phyloP scores from a whole-genome alignment of 2,329 filamentous ascomycete genomes.

The Sclerotinia trifoliorum region DNA sequence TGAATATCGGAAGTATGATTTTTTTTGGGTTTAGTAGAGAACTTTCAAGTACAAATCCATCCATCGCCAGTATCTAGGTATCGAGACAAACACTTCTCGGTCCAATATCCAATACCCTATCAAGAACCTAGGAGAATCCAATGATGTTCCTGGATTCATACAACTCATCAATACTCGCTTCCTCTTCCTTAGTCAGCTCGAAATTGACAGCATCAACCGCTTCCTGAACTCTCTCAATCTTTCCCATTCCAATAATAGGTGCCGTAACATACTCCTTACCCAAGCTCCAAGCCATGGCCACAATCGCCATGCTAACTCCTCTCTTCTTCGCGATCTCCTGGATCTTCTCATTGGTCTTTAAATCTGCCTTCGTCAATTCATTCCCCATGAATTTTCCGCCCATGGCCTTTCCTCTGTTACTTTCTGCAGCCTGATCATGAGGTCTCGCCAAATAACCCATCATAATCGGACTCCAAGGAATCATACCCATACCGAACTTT shows the following conservation, averaged over 20 bases:
- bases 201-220: constrained; percentile 46
- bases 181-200: constrained; percentile 52
- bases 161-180: constrained; percentile 52
- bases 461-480: constrained; percentile 43
- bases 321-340: constrained; percentile 51
- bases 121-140: not conserved
- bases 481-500: constrained; percentile 40
- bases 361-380: constrained; percentile 31
- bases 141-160: constrained; percentile 40
- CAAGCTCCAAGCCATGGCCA: constrained; percentile 58
- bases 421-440: constrained; percentile 26
- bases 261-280: constrained; percentile 39
- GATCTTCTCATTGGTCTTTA: constrained; percentile 31
- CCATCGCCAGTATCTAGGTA: not conserved
- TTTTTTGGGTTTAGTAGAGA: too few relatives aligned
- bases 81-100: not conserved
- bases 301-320: constrained; percentile 56
- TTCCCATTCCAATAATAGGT: constrained; percentile 54
- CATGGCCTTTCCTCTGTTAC: constrained; percentile 25
- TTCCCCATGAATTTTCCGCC: constrained; percentile 26
- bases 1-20: too few relatives aligned
- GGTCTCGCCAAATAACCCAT: constrained; percentile 35
- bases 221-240: constrained; percentile 52
- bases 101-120: not conserved
- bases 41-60: not conserved